Base-by-base conservation (phyloP, 2,329 filamentous ascomycete genomes). In the Sporothrix schenckii region DNA sequence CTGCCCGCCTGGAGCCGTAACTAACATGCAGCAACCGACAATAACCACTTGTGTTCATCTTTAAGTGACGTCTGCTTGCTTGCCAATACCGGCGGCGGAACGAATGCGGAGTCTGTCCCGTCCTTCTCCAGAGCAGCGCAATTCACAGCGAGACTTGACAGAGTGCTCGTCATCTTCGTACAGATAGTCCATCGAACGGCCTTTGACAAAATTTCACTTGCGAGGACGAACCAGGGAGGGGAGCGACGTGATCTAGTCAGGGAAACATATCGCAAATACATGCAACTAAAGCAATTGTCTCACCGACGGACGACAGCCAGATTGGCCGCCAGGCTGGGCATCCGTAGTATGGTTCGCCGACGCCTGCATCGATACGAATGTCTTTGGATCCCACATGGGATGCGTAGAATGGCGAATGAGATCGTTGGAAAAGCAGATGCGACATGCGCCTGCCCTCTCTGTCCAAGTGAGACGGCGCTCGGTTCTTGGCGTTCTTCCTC, bases 401-500 rank as follows among this genome's bases (percentile, higher is more conserved):
- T 34, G 16, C 16, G 21, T 4, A 27, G n/a, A 47, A 27, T 34
- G 21, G 5, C 39, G 47, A 63, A 63, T 24, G 39, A 63, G 58
- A 19, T 27, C 44, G 58, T 10, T 7, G 58, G 13, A 47, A 47
- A 27, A 10, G 58, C 58, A 63, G 58, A 63, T 61, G 39, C n/a
- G 21, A 16, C 27, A 47, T 50, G 44, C 41, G 61, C 44, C 61
- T 65, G 61, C 61, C 61, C 24, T 65, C 44, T 65, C 44, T 30
- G 44, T 65, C n/a, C 44, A 65, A 65, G 44, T 19, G 21, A 34
- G 44, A 30, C 10, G 24, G 19, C 44, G 44, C 21, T 27, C 14
- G n/a, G 41, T 11, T 49, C 61, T 65, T 65, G 61, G 61, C 61
- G 24, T 21, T 50, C 61, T 63, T 63, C 41, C 60, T 49, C n/a